Conservation (phyloP, 2,329 filamentous ascomycete species). For the Aspergillus niger region DNA sequence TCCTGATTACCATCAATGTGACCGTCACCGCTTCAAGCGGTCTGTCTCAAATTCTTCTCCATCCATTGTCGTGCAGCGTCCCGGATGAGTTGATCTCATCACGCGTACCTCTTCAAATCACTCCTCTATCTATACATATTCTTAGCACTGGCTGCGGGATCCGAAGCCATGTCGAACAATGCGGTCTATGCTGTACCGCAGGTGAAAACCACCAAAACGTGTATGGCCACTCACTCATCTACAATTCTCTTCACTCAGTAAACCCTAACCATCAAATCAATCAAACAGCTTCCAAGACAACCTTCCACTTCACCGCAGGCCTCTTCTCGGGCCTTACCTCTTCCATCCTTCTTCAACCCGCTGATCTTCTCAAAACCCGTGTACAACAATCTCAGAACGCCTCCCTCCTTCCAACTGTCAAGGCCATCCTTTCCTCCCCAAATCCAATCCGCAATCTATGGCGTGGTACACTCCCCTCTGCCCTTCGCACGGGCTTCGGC, state of each 20-base stretch:
- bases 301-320: conserved; percentile 86
- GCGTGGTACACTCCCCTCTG: conserved; percentile 89
- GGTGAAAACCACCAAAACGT: conserved; percentile 34
- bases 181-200: conserved; percentile 30
- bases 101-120: not conserved
- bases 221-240: conserved; percentile 23
- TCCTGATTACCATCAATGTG: not conserved
- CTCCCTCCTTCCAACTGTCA: conserved; percentile 69
- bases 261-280: not conserved
- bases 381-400: conserved; percentile 80
- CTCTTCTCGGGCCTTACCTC: conserved; percentile 84
- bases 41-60: conserved; percentile 6
- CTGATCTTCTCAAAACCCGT: conserved; percentile 94
- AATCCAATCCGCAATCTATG: conserved; percentile 75
- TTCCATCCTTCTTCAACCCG: conserved; percentile 87
- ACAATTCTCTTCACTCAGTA: not conserved
- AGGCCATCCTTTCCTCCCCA: conserved; percentile 66
- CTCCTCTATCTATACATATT: conserved; percentile 1
- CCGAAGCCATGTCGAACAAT: conserved; percentile 34
- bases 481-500: conserved; percentile 89
- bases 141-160: conserved; percentile 12
- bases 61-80: not conserved
- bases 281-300: conserved; percentile 42
- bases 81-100: conserved; percentile 3
- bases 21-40: conserved; percentile 14